Percentiles rank a stretch among this genome's conserved stretches.
phyloP scores from a whole-genome alignment of 179 eudicot species.

The Vitellaria paradoxa region DNA sequence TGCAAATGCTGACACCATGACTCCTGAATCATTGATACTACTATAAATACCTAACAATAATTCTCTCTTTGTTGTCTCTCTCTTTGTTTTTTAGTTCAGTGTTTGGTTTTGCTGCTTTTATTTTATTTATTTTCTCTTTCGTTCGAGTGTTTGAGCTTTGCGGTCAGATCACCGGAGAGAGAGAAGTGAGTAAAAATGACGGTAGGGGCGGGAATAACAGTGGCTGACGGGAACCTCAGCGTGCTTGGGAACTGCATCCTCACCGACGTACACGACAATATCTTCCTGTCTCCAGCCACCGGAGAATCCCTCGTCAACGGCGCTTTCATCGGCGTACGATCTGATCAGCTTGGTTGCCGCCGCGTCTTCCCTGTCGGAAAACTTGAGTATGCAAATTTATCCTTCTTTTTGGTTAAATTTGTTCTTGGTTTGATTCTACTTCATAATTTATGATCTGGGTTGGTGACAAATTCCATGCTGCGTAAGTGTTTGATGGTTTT shows the following conservation, averaged over 20 bases:
- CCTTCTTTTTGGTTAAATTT: neutral
- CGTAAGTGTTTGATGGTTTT: no score
- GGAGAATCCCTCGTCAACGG: constrained; percentile 39
- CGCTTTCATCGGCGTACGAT: constrained; percentile 65
- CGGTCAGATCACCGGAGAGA: neutral
- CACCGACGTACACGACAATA: constrained; percentile 44
- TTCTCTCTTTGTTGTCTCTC: neutral
- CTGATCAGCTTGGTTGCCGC: constrained; percentile 60
- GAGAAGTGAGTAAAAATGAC: constrained; percentile 40
- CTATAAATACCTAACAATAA: no score
- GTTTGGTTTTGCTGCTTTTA: neutral
- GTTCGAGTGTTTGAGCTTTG: neutral
- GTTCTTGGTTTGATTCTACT: no score
- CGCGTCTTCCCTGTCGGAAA: constrained; percentile 80
- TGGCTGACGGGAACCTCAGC: constrained; percentile 41
- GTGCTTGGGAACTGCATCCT: constrained; percentile 52
- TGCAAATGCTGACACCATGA: no score
- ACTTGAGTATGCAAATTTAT: constrained; percentile 37
- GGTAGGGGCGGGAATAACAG: constrained; percentile 59
- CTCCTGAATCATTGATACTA: no score
- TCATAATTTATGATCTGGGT: no score
- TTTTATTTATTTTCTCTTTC: no score
- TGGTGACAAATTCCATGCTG: no score
- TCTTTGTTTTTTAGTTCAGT: neutral
- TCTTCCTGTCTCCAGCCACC: constrained; percentile 44